phyloP scores from a whole-genome alignment of 257 asterid genomes.

The Solanum microdontum region DNA sequence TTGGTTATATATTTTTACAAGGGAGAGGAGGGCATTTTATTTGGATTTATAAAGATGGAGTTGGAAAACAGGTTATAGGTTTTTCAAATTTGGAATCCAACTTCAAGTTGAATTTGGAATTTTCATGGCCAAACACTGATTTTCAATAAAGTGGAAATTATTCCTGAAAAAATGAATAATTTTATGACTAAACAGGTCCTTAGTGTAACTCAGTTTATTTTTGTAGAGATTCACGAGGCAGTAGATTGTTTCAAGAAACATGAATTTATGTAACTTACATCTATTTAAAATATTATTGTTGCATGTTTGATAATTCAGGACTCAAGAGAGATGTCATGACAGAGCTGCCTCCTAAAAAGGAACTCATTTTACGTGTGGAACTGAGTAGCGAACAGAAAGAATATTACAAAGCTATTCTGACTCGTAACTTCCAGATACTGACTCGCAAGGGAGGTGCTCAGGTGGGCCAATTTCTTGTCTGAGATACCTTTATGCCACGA shows the following conservation, averaged over 20 bases:
- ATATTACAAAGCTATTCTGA: conserved; percentile 87
- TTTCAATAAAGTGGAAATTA: not conserved
- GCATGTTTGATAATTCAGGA: conserved; percentile 41
- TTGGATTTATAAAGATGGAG: not conserved
- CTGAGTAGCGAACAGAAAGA: conserved; percentile 93
- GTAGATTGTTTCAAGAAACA: not conserved
- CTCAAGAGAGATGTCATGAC: conserved; percentile 94
- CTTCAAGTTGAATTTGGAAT: not conserved
- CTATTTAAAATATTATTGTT: not conserved
- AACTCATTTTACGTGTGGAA: conserved; percentile 90
- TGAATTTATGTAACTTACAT: not conserved
- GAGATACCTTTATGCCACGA: conserved; percentile 5
- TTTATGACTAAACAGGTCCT: not conserved
- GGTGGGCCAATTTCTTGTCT: conserved; percentile 31
- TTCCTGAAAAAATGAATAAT: not conserved
- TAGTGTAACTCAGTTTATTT: not conserved
- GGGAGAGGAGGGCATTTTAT: not conserved
- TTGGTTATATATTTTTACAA: not conserved
- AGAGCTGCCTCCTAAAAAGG: conserved; percentile 90
- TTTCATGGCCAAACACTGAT: not conserved
- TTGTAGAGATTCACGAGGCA: not conserved
- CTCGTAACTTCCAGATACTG: conserved; percentile 87
- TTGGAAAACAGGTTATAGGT: not conserved
- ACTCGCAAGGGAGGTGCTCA: conserved; percentile 98
- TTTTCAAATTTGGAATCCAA: not conserved